Evolutionary conservation across 257 asterid species (phyloP).

Genomic region (Solanum etuberosum): DNA sequence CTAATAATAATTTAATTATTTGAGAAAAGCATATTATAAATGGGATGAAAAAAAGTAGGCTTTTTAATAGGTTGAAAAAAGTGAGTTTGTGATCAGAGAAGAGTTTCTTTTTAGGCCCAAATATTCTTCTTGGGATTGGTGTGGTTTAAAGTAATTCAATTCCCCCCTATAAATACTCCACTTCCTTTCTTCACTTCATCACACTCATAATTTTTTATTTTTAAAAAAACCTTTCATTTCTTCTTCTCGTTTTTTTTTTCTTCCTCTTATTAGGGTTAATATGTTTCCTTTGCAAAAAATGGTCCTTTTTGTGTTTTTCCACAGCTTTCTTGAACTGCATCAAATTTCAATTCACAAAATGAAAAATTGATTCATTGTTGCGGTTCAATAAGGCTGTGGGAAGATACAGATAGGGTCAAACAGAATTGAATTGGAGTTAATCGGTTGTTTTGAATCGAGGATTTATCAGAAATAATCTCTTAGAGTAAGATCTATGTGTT

Average conservation of each 20-base stretch:
- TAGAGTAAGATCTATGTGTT: no score
- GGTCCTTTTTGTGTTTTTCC: slow-evolving; percentile 70
- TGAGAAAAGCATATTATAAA: not conserved
- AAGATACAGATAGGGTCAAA: slow-evolving; percentile 41
- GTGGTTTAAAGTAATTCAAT: slow-evolving; percentile 26
- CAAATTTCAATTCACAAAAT: not conserved
- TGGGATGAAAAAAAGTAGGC: not conserved
- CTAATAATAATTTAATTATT: no score
- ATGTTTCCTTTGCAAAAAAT: not conserved
- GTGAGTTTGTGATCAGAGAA: slow-evolving; percentile 5
- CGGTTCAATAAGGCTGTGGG: slow-evolving; percentile 96
- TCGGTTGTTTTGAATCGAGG: not conserved
- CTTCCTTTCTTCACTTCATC: not conserved
- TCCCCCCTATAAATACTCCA: slow-evolving; percentile 53
- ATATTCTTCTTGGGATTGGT: slow-evolving; percentile 98
- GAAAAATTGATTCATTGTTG: not conserved
- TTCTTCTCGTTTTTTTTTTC: not conserved
- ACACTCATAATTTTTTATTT: not conserved
- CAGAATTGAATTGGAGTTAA: not conserved
- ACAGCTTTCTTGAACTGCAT: slow-evolving; percentile 99
- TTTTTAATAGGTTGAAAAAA: slow-evolving; percentile 5
- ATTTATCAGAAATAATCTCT: not conserved
- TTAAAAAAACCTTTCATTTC: not conserved
- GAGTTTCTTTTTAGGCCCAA: slow-evolving; percentile 33
- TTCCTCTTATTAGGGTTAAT: slow-evolving; percentile 39